Conservation (phyloP, 306 rosid species). For the Coriaria nepalensis region DNA sequence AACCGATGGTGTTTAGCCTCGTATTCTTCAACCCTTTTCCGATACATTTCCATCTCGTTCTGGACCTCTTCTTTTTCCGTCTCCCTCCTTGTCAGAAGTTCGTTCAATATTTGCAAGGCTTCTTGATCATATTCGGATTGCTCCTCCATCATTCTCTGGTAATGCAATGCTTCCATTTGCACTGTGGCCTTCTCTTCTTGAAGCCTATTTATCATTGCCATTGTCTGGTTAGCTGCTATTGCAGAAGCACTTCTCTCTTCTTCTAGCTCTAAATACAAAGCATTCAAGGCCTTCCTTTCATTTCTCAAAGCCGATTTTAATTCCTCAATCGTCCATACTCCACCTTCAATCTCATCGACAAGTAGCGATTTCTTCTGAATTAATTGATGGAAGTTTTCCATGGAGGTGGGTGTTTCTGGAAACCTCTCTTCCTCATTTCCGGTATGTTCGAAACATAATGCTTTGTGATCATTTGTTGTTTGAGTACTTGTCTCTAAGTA, state of each 20-base stretch:
- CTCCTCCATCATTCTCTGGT: constrained; percentile 98
- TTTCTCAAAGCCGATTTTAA: constrained; percentile 49
- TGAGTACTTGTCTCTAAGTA: constrained; percentile 33
- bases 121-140: constrained; percentile 96
- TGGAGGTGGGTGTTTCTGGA: constrained; percentile 72
- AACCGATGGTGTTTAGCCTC: constrained; percentile 47
- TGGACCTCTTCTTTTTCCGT: constrained; percentile 78
- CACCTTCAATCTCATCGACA: constrained; percentile 53
- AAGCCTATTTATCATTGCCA: constrained; percentile 97
- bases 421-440: constrained; percentile 59
- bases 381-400: constrained; percentile 47
- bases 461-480: constrained; percentile 18
- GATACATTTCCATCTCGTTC: constrained; percentile 58
- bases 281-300: constrained; percentile 59
- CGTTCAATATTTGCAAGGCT: constrained; percentile 86
- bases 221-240: constrained; percentile 81
- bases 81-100: constrained; percentile 81
- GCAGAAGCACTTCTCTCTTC: constrained; percentile 99
- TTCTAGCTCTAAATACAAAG: constrained; percentile 71
- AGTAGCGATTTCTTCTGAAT: constrained; percentile 43
- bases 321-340: constrained; percentile 38
- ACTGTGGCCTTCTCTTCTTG: constrained; percentile 96
- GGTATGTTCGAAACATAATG: constrained; percentile 24
- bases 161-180: constrained; percentile 99
- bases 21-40: constrained; percentile 59